A percentile compares a stretch with the other conserved stretches of the same genome.
phyloP scores from a whole-genome alignment of 352 stramenopile genomes.

The Halophytophthora polymorphica region DNA sequence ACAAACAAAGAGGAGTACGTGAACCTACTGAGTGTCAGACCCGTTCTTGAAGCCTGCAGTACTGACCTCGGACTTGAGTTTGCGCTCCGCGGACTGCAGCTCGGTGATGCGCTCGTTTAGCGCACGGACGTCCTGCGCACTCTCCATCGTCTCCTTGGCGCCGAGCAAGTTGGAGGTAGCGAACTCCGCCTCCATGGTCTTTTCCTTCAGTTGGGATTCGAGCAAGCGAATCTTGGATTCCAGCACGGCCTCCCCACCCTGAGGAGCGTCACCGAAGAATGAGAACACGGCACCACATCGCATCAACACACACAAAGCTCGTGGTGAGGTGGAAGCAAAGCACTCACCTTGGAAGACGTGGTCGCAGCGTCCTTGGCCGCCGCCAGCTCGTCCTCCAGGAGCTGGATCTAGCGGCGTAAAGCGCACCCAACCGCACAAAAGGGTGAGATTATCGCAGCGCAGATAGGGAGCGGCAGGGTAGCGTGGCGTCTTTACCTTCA shows the following conservation, averaged over 20 bases:
- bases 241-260: slow-evolving; percentile 54
- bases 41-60: background rate
- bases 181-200: slow-evolving; percentile 49
- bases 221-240: slow-evolving; percentile 69
- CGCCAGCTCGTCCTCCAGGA: slow-evolving; percentile 62
- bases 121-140: slow-evolving; percentile 39
- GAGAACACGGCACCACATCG: slow-evolving; percentile 8
- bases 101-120: slow-evolving; percentile 63
- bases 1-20: background rate
- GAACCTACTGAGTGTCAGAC: background rate
- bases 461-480: too few relatives aligned
- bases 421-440: slow-evolving; percentile 1
- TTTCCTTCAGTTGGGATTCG: slow-evolving; percentile 58
- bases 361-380: slow-evolving; percentile 31
- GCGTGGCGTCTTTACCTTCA: slow-evolving; percentile 62
- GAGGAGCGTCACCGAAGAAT: slow-evolving; percentile 26
- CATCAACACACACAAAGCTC: slow-evolving; percentile 4
- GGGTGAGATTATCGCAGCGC: background rate
- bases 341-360: slow-evolving; percentile 34
- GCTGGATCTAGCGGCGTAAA: slow-evolving; percentile 38
- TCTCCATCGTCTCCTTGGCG: slow-evolving; percentile 47
- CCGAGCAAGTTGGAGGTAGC: slow-evolving; percentile 39
- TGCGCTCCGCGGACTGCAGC: slow-evolving; percentile 55
- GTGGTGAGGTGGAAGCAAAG: background rate
- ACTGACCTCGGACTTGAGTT: slow-evolving; percentile 69